Conservation (phyloP, 352 stramenopile genomes). For the Hyaloperonospora arabidopsidis region DNA sequence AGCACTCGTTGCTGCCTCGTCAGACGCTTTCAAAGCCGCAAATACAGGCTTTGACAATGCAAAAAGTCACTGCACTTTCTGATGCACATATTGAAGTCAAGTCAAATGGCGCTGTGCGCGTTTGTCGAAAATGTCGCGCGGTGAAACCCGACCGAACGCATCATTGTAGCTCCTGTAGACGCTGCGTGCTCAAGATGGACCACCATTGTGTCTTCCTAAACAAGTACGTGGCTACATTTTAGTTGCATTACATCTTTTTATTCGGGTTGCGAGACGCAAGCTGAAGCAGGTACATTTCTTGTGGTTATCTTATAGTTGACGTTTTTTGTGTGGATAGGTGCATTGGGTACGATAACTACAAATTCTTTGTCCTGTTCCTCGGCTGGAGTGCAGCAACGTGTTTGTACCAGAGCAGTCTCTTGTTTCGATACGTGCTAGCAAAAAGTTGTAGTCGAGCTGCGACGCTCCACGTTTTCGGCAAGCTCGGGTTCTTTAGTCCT, state of each 20-base stretch:
- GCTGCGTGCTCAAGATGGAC: slow-evolving; percentile 84
- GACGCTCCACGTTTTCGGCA: slow-evolving; percentile 51
- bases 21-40: slow-evolving; percentile 17
- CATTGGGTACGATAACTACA: slow-evolving; percentile 87
- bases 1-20: slow-evolving; percentile 45
- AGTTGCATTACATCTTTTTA: background rate
- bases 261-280: background rate
- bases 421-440: slow-evolving; percentile 56
- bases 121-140: slow-evolving; percentile 68
- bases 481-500: slow-evolving; percentile 41
- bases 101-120: slow-evolving; percentile 54
- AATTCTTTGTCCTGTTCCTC: slow-evolving; percentile 84
- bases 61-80: slow-evolving; percentile 2
- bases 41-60: slow-evolving; percentile 7
- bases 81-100: slow-evolving; percentile 49
- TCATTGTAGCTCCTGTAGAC: slow-evolving; percentile 70
- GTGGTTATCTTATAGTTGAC: too few species aligned
- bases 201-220: slow-evolving; percentile 87
- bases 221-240: slow-evolving; percentile 42
- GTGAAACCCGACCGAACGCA: slow-evolving; percentile 75
- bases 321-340: slow-evolving; percentile 31
- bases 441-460: slow-evolving; percentile 45
- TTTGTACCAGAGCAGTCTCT: slow-evolving; percentile 54
- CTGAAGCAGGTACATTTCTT: background rate
- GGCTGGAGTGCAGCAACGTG: slow-evolving; percentile 63